Evolutionary conservation across 768 basidiomycete species (phyloP).

Genomic region (Mycena amicta): DNA sequence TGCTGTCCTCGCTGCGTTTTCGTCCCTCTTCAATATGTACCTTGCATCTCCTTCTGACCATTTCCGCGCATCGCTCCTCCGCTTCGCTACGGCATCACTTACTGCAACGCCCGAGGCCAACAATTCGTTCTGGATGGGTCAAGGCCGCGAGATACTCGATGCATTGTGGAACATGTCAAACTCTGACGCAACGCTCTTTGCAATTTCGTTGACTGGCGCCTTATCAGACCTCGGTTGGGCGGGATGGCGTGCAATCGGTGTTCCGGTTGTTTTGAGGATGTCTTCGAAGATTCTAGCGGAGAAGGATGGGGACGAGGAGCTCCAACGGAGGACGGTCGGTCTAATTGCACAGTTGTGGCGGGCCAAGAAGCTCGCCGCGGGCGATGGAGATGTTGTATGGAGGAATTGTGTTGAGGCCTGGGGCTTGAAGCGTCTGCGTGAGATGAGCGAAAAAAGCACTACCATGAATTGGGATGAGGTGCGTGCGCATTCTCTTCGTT

Average conservation of each 20-base stretch:
- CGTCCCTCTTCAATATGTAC: slow-evolving; percentile 29
- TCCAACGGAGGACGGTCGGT: slow-evolving; percentile 45
- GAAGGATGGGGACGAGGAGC: slow-evolving; percentile 35
- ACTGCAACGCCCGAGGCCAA: slow-evolving; percentile 39
- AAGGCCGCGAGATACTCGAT: slow-evolving; percentile 60
- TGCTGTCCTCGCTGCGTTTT: slow-evolving; percentile 34
- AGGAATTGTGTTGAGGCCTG: slow-evolving; percentile 54
- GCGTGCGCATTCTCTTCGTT: slow-evolving; percentile 1
- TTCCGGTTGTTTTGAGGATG: slow-evolving; percentile 59
- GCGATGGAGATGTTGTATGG: slow-evolving; percentile 62
- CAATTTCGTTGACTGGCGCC: slow-evolving; percentile 56
- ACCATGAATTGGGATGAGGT: slow-evolving; percentile 13
- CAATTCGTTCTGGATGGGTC: slow-evolving; percentile 52
- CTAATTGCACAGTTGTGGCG: slow-evolving; percentile 53
- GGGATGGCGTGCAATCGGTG: slow-evolving; percentile 73
- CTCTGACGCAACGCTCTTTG: slow-evolving; percentile 38
- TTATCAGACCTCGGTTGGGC: slow-evolving; percentile 72
- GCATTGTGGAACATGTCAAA: slow-evolving; percentile 42
- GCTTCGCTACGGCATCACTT: slow-evolving; percentile 42
- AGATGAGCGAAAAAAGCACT: slow-evolving; percentile 35
- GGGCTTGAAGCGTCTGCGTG: slow-evolving; percentile 43
- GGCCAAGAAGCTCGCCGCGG: slow-evolving; percentile 47
- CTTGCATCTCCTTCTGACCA: slow-evolving; percentile 15
- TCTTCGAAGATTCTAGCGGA: slow-evolving; percentile 44
- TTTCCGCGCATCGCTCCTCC: slow-evolving; percentile 38